A percentile compares a stretch with the other conserved stretches of the same genome.
phyloP scores from a whole-genome alignment of 257 asterid species.

The Nicotiana undulata region DNA sequence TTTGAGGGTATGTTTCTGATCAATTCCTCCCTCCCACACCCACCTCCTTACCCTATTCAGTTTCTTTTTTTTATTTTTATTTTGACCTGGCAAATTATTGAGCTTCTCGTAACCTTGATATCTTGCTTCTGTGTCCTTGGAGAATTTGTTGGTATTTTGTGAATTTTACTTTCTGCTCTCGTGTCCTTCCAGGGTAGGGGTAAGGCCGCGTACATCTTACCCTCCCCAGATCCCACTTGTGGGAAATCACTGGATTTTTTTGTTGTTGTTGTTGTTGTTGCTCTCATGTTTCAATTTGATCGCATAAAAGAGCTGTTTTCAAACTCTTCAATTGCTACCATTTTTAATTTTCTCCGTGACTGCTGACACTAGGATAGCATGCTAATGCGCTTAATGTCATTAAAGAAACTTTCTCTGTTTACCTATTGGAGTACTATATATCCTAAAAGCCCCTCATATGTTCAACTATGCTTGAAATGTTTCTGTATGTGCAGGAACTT shows the following conservation, averaged over 20 bases:
- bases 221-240: no score
- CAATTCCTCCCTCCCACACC: not conserved
- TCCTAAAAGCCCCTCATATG: not conserved
- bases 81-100: not conserved
- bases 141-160: not conserved
- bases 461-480: not conserved
- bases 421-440: not conserved
- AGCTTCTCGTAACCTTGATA: not conserved
- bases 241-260: no score
- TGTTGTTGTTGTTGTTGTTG: not conserved
- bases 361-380: not conserved
- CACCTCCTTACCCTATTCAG: not conserved
- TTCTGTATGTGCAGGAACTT: slow-evolving; percentile 55
- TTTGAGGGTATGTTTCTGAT: slow-evolving; percentile 52
- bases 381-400: not conserved
- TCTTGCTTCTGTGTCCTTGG: not conserved
- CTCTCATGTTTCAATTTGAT: not conserved
- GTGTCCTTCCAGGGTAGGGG: no score
- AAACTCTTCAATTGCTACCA: not conserved
- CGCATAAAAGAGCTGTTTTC: not conserved
- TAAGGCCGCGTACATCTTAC: no score
- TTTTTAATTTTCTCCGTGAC: not conserved
- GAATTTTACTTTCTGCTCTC: not conserved
- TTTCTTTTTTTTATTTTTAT: not conserved
- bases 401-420: not conserved